Evolutionary conservation across 2,329 filamentous ascomycete genomes (phyloP), one percentile per base, ranked within the genome.

Genomic region (Fusarium palustre): DNA sequence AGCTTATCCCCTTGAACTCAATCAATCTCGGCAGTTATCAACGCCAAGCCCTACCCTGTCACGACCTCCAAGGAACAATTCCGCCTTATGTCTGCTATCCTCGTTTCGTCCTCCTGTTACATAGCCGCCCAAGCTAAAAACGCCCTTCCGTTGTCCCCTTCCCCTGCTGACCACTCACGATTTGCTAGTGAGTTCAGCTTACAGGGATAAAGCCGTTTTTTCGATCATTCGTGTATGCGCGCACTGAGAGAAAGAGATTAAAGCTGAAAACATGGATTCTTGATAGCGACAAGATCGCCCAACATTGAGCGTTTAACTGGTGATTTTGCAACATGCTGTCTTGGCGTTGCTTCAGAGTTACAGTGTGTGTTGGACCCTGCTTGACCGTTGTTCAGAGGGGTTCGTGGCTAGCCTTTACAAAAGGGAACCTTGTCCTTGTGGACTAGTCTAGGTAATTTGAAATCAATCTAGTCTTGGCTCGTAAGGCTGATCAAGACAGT

Each of bases 141-240:
- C 60, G 52, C 47, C 24, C 43, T 46, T 41, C 20, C 20, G 33
- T 13, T 34, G 30, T 24, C 1, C 13, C 15, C 25, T n/a, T 15
- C 2, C 12, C 12, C 15, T 11, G 3, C 30, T 28, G 45, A 39
- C 66, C 61, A 69, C 30, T 69, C 56, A 64, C 31, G 24, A 25
- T 20, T 30, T 2, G 15, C 42, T 25, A 55, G 58, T 52, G 45
- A 59, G 58, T 70, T 70, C 67, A 70, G 66, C 67, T 59, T 52
- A 49, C 66, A 38, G 58, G 57, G 61, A 39, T 54, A 42, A 56
- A 42, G 16, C 20, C n/a, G 12, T 46, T 50, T 39, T 46, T 25
- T 20, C 20, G 31, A 24, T 36, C 28, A 22, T 46, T 62, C 39
- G 31, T 41, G 46, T 50, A 34, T 57, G 55, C 46, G 36, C n/a